phyloP scores from a whole-genome alignment of 805 yeast genomes.

The Teunomyces tritomae region DNA sequence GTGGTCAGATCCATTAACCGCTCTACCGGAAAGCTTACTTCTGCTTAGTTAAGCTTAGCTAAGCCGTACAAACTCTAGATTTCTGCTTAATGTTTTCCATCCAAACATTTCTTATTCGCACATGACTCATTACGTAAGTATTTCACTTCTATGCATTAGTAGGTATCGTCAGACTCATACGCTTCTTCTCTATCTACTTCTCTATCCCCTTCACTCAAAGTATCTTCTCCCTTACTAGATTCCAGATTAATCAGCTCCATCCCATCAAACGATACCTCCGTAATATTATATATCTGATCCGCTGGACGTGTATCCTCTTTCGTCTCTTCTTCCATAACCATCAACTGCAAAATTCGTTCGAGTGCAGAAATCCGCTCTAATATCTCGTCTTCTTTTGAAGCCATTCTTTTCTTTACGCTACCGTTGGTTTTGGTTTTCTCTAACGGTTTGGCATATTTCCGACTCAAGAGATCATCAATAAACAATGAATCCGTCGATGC shows the following conservation, averaged over 20 bases:
- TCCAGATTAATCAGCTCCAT: slow-evolving; percentile 19
- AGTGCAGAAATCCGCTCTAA: slow-evolving; percentile 13
- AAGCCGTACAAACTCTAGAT: neutral
- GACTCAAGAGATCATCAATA: slow-evolving; percentile 32
- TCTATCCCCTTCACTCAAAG: slow-evolving; percentile 3
- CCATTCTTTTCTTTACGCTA: slow-evolving; percentile 7
- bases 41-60: no score
- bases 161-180: slow-evolving; percentile 5
- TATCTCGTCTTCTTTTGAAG: slow-evolving; percentile 11
- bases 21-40: neutral
- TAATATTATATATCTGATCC: slow-evolving; percentile 17
- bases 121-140: neutral
- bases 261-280: slow-evolving; percentile 22
- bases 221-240: neutral
- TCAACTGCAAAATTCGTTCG: neutral
- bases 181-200: neutral
- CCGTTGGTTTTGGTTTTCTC: slow-evolving; percentile 14
- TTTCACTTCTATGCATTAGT: neutral
- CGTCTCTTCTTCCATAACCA: slow-evolving; percentile 4
- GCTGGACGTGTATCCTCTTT: slow-evolving; percentile 11
- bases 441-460: slow-evolving; percentile 21
- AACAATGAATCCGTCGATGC: slow-evolving; percentile 40
- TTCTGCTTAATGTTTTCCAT: neutral
- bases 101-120: no score
- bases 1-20: neutral